These are phyloP conservation scores for Teunomyces stri DNA, from an alignment of 805 yeast genomes.

Conservation along the genomic window DNA sequence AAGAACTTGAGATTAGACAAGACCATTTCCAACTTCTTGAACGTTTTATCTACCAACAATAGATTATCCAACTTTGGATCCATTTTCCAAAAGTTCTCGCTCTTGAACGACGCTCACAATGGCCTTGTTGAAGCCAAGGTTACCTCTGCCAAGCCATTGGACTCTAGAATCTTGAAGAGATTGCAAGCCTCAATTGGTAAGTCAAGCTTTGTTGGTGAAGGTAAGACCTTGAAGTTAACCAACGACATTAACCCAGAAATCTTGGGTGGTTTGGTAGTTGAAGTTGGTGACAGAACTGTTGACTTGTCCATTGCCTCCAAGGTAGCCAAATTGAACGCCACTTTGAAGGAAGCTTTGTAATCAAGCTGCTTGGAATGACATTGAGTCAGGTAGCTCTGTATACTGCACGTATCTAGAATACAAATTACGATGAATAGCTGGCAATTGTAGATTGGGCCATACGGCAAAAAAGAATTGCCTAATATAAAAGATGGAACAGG, in stretches of 20 bases:
- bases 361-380: conserved; percentile 3
- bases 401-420: conserved; percentile 4
- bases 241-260: conserved; percentile 87
- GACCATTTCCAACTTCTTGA: conserved; percentile 74
- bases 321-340: conserved; percentile 85
- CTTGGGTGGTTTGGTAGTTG: conserved; percentile 93
- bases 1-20: conserved; percentile 54
- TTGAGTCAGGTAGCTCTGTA: conserved; percentile 1
- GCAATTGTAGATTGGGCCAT: not conserved
- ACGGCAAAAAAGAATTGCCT: too few species aligned
- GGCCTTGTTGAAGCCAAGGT: conserved; percentile 93
- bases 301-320: conserved; percentile 85
- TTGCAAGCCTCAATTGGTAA: conserved; percentile 73
- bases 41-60: conserved; percentile 90
- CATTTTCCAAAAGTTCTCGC: conserved; percentile 68
- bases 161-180: conserved; percentile 72
- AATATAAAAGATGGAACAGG: too few species aligned
- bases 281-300: conserved; percentile 95
- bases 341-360: conserved; percentile 82
- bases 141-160: conserved; percentile 83
- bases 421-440: not conserved
- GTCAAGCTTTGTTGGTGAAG: conserved; percentile 79
- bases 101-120: conserved; percentile 81
- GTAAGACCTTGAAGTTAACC: conserved; percentile 79
- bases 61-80: conserved; percentile 69